Evolutionary conservation across 441 rosid genomes (phyloP), one percentile per base, ranked within the genome.

Genomic region (Breynia disticha): DNA sequence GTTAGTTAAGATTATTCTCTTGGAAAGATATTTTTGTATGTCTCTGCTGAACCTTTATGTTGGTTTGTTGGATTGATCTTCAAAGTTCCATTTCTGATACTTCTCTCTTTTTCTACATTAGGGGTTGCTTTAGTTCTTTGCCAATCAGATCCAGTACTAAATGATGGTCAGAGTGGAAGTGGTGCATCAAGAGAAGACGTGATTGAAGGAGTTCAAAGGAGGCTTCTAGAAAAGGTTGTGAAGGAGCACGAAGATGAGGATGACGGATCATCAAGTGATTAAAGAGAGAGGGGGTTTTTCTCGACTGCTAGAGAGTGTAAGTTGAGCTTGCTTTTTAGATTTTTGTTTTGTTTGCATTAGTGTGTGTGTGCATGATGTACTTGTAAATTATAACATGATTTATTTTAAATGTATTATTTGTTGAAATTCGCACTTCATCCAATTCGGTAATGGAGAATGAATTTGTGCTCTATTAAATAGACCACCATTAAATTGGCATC

Each of bases 71-170:
- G 12, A 0, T 35, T 4, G 17, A 6, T 0, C 19, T 44, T 2
- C 45, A 19, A 35, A 12, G 17, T 24, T 4, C 28, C 28, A 53
- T 19, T 11, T 47, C 28, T 60, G 10, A 60, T 24, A 24, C 8
- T 20, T 6, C 5, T 19, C 11, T 20, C 43, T 54, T 48, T 35
- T 16, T 42, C 51, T 46, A 55, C 44, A 65, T n/a, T n/a, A 87
- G 99, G 99, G 74, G 95, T 94, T 57, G 96, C 99, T 4, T 63
- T 94, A 61, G 87, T 85, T 64, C 87, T 90, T 11, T 94, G 99
- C 67, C 86, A 85, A 32, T 89, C 95, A 24, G 95, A 87, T 67
- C 91, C 97, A 13, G 97, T 89, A 17, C 84, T 94, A 58, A 83
- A 85, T 55, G 95, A 94, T 67, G 96, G 97, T 44, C 93, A 84